Percentiles rank a stretch among this genome's conserved stretches.
Evolutionary conservation across 768 basidiomycete genomes (phyloP).

Genomic region (Lyophyllum atratum): DNA sequence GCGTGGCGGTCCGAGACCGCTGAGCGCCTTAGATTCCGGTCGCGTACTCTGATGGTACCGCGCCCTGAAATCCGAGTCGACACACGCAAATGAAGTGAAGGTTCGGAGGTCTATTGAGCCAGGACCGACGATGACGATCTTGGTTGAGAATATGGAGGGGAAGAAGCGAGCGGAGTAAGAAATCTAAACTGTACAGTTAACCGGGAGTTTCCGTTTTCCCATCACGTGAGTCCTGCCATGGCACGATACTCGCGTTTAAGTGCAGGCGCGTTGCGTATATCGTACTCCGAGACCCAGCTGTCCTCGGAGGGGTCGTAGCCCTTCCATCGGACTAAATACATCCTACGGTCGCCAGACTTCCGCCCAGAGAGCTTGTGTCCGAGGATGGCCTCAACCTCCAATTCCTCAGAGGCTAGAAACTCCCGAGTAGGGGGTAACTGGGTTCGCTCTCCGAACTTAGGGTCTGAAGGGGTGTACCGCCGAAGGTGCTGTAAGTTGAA

Average conservation of each 20-base stretch:
- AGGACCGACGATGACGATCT: too few relatives aligned
- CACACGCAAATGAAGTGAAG: too few relatives aligned
- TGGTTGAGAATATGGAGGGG: too few relatives aligned
- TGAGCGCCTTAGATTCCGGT: too few relatives aligned
- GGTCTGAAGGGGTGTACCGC: background rate
- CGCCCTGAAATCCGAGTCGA: too few relatives aligned
- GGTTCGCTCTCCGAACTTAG: constrained; percentile 10
- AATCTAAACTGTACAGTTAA: too few relatives aligned
- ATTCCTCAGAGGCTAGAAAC: too few relatives aligned
- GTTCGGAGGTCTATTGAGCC: too few relatives aligned
- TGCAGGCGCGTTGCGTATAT: constrained; percentile 22
- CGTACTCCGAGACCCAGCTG: constrained; percentile 22
- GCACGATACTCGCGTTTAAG: constrained; percentile 14
- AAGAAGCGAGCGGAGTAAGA: too few relatives aligned
- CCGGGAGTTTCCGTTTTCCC: background rate
- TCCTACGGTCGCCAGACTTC: constrained; percentile 12
- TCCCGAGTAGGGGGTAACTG: background rate
- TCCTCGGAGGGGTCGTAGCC: constrained; percentile 23
- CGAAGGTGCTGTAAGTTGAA: constrained; percentile 21
- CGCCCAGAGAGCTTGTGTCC: constrained; percentile 15
- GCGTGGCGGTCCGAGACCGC: too few relatives aligned
- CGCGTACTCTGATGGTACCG: too few relatives aligned
- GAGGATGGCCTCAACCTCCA: too few relatives aligned
- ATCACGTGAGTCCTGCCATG: background rate
- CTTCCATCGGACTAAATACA: constrained; percentile 21